A percentile compares a stretch with the other conserved stretches of the same genome.
These are phyloP conservation scores for Penicillium bovifimosum DNA, from an alignment of 495 filamentous ascomycete species.

Conservation along the genomic window DNA sequence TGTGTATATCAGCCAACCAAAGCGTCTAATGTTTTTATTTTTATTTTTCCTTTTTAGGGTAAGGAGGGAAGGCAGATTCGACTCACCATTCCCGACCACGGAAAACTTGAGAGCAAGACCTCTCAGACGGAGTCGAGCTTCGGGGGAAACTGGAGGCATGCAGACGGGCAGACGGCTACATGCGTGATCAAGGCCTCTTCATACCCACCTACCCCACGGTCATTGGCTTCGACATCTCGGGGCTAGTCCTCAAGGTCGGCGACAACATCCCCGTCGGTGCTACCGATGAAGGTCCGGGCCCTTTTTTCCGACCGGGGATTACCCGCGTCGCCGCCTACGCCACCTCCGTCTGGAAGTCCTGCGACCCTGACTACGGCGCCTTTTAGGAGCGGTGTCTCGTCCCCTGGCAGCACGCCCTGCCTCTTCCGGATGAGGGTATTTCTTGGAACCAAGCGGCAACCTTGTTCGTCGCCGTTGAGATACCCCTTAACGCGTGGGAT, in stretches of 20 bases:
- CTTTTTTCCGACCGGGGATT: constrained; percentile 28
- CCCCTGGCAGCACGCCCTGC: constrained; percentile 32
- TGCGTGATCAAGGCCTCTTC: constrained; percentile 37
- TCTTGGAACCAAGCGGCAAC: constrained; percentile 41
- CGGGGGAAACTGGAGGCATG: too few species aligned
- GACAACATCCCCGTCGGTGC: constrained; percentile 28
- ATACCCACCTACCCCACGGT: constrained; percentile 40
- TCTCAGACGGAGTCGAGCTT: too few species aligned
- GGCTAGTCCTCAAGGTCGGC: constrained; percentile 39
- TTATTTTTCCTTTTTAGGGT: too few species aligned
- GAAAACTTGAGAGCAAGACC: too few species aligned
- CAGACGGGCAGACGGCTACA: constrained; percentile 41
- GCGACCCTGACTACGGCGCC: constrained; percentile 39
- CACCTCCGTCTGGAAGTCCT: constrained; percentile 30
- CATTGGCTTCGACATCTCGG: constrained; percentile 45
- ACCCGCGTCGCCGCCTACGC: constrained; percentile 42
- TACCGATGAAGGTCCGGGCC: constrained; percentile 9
- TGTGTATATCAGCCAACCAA: too few species aligned
- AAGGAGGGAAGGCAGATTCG: too few species aligned
- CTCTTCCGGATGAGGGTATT: constrained; percentile 32
- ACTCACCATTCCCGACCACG: too few species aligned
- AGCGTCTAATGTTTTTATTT: too few species aligned
- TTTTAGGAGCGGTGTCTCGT: constrained; percentile 41
- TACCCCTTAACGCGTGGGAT: constrained; percentile 30
- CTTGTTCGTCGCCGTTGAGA: constrained; percentile 38